These are phyloP conservation scores for Candida chilensis DNA, from an alignment of 805 yeast genomes.

Conservation along the genomic window DNA sequence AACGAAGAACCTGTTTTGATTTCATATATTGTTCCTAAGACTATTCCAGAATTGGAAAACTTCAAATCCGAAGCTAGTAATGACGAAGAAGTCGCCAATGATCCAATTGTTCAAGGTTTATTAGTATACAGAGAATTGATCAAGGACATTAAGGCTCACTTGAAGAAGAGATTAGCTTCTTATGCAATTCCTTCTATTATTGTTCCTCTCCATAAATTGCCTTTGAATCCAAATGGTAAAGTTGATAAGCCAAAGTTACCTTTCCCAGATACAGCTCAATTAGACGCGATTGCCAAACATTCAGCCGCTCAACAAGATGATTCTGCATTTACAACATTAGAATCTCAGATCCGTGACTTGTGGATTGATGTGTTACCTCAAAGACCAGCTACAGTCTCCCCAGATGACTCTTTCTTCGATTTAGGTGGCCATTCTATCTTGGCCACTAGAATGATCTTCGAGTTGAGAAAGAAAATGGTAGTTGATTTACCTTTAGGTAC, in stretches of 20 bases:
- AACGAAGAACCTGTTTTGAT: constrained; percentile 88
- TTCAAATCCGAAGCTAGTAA: constrained; percentile 44
- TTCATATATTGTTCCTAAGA: constrained; percentile 81
- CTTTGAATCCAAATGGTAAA: constrained; percentile 96
- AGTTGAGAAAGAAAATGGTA: constrained; percentile 66
- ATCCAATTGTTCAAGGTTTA: constrained; percentile 71
- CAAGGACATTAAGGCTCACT: constrained; percentile 70
- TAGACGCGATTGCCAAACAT: constrained; percentile 62
- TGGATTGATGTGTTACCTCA: constrained; percentile 86
- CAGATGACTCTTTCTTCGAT: constrained; percentile 88
- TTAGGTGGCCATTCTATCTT: constrained; percentile 96
- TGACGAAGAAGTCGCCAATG: constrained; percentile 35
- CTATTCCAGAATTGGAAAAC: constrained; percentile 29
- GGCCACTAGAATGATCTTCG: constrained; percentile 95
- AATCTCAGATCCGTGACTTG: constrained; percentile 62
- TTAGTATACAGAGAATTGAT: constrained; percentile 69
- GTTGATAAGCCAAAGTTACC: constrained; percentile 96
- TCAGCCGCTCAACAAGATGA: constrained; percentile 29
- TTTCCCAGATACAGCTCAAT: constrained; percentile 85
- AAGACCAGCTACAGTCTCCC: constrained; percentile 67
- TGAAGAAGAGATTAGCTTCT: constrained; percentile 82
- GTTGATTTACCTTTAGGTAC: constrained; percentile 85
- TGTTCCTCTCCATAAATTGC: constrained; percentile 79
- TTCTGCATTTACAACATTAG: constrained; percentile 51
- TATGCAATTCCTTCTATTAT: constrained; percentile 91